Evolutionary conservation across 2,329 filamentous ascomycete genomes (phyloP).

Genomic region (Orbilia quercus): DNA sequence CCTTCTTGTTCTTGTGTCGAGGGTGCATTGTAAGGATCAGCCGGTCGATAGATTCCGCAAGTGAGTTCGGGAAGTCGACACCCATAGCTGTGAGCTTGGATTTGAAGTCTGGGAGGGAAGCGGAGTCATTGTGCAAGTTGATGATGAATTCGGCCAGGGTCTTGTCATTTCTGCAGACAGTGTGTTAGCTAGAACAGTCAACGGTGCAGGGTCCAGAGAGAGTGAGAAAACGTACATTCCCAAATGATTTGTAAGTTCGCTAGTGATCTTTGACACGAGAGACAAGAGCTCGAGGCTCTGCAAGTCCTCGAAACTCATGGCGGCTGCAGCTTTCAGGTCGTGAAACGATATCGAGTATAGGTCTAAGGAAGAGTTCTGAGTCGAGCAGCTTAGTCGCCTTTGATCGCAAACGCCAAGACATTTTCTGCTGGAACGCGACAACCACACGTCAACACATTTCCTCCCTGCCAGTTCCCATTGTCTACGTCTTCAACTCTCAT

Average conservation of each 20-base stretch:
- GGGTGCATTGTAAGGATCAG: slow-evolving; percentile 91
- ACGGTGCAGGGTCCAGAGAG: neutral
- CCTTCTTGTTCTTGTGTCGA: slow-evolving; percentile 75
- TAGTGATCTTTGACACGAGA: slow-evolving; percentile 92
- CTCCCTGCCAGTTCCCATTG: neutral
- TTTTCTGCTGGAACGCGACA: slow-evolving; percentile 22
- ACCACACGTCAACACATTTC: slow-evolving; percentile 44
- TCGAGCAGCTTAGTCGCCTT: neutral
- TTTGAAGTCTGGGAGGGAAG: slow-evolving; percentile 78
- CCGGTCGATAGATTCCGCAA: slow-evolving; percentile 91
- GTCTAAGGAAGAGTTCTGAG: neutral
- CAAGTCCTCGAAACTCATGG: slow-evolving; percentile 81
- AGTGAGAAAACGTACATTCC: slow-evolving; percentile 68
- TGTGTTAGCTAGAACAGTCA: slow-evolving; percentile 9
- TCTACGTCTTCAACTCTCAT: neutral
- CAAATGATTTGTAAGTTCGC: slow-evolving; percentile 92
- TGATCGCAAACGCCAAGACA: slow-evolving; percentile 30
- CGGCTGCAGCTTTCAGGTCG: slow-evolving; percentile 16
- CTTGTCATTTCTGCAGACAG: slow-evolving; percentile 74
- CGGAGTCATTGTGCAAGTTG: slow-evolving; percentile 82
- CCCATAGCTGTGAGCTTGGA: slow-evolving; percentile 78
- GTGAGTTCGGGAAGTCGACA: slow-evolving; percentile 83
- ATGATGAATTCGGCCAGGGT: slow-evolving; percentile 97
- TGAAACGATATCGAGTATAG: neutral
- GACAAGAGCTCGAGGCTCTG: slow-evolving; percentile 91